Percentiles rank a stretch among this genome's conserved stretches.
These are phyloP conservation scores for Phytophthora quininea DNA, from an alignment of 352 stramenopile species.

Conservation along the genomic window DNA sequence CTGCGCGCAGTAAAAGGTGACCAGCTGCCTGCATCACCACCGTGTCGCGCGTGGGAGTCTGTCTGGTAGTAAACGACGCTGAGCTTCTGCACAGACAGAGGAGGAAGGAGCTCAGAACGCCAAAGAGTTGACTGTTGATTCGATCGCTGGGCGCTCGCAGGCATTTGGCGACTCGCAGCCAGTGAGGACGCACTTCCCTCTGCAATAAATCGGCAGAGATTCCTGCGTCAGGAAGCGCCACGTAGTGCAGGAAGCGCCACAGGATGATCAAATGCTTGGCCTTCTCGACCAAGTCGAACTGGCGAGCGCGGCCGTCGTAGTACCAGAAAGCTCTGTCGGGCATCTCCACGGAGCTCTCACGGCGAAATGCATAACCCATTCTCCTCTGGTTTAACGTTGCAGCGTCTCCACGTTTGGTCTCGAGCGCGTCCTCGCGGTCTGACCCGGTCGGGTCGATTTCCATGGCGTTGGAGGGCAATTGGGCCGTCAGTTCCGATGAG, in stretches of 20 bases:
- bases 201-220: neutral
- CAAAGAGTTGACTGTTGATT: neutral
- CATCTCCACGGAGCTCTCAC: neutral
- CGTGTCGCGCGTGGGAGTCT: neutral
- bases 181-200: slow-evolving; percentile 5
- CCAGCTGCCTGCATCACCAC: slow-evolving; percentile 1
- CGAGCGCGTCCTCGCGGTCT: neutral
- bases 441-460: neutral
- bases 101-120: slow-evolving; percentile 13
- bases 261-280: slow-evolving; percentile 19
- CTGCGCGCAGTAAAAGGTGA: slow-evolving; percentile 18
- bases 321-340: slow-evolving; percentile 1
- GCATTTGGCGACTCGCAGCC: slow-evolving; percentile 6
- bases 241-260: slow-evolving; percentile 13
- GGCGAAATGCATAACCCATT: neutral
- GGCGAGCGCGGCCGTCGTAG: neutral
- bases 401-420: neutral
- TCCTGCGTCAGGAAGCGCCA: slow-evolving; percentile 2
- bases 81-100: neutral
- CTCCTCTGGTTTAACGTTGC: neutral
- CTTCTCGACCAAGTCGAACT: slow-evolving; percentile 14
- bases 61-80: neutral
- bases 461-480: neutral
- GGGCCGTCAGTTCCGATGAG: neutral
- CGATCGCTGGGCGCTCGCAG: neutral